Base-by-base conservation (phyloP, 1,284 basidiomycete species). In the Moesziomyces globuligerus region DNA sequence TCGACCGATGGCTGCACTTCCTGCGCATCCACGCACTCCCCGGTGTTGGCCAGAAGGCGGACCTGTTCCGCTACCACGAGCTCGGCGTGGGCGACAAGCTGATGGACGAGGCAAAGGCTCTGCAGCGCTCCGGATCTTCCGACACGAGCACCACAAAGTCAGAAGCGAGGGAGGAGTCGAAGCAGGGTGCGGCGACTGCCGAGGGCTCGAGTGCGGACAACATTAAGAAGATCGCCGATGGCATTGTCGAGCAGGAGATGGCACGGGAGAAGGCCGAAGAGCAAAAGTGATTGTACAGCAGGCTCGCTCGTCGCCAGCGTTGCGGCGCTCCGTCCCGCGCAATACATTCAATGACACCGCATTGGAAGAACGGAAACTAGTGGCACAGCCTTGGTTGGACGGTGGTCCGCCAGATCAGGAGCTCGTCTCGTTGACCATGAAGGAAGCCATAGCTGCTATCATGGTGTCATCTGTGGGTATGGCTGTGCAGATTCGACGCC, bases 41-140 rank as follows among this genome's bases (percentile, higher is more conserved):
- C 0, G 94, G 94, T 32, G 91, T 98, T 0, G 93, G 93, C 18
- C 89, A 96, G 85, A 87, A 91, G 76, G 88, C 90, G 18, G 88
- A 90, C 52, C 86, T 88, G 51, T 93, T 92, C 88, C 51, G 75
- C 24, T 74, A 59, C 25, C 68, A 71, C 39, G 58, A 66, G 38
- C 8, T 55, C 17, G 58, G 68, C 4, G 60, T 71, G 0, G 68
- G 68, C 13, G 38, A 39, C 20, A 61, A 59, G 54, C 28, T 71
- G 54, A 71, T 66, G 62, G 62, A 71, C 9, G 68, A 71, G 45
- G 62, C 53, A 3, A 57, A 54, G 45, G 61, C 57, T 21, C 29
- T 65, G 47, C 68, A 61, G 25, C 43, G 67, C 6, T 41, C 54
- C 3, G 49, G 42, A 20, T 46, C 55, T 4, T 23, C 40, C 13